Conservation (phyloP, 1,139 yeast species). For the Trichomonascaceae sp. region DNA sequence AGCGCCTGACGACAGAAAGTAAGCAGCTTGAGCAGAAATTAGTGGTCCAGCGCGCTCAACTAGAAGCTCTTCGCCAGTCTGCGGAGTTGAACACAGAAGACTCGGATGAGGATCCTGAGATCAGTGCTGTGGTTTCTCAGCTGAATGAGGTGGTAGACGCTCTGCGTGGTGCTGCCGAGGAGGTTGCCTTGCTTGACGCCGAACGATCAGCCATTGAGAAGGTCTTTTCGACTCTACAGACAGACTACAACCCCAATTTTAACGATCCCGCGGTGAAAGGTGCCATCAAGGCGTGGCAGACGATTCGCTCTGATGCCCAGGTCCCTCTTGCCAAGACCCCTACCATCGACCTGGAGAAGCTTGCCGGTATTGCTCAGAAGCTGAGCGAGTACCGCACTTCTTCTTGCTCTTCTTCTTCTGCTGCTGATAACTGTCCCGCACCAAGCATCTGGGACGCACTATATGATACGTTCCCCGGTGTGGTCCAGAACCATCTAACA, state of each 20-base stretch:
- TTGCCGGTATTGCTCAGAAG: slow-evolving; percentile 1
- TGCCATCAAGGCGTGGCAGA: slow-evolving; percentile 49
- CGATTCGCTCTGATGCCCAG: slow-evolving; percentile 11
- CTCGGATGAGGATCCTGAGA: slow-evolving; percentile 5
- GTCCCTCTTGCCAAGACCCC: slow-evolving; percentile 1
- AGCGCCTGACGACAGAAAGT: slow-evolving; percentile 11
- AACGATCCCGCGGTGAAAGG: slow-evolving; percentile 79
- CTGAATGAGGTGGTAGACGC: slow-evolving; percentile 2
- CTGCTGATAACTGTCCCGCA: no score
- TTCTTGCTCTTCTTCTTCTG: no score
- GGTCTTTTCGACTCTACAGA: slow-evolving; percentile 34
- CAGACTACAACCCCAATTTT: slow-evolving; percentile 73
- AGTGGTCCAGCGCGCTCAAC: slow-evolving; percentile 14
- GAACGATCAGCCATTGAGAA: slow-evolving; percentile 28
- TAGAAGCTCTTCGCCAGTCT: slow-evolving; percentile 3
- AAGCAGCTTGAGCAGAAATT: slow-evolving; percentile 21
- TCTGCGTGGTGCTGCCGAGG: slow-evolving; percentile 1
- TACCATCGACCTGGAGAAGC: neutral
- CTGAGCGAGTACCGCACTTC: slow-evolving; percentile 3
- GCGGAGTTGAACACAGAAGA: slow-evolving; percentile 15
- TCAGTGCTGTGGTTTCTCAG: slow-evolving; percentile 7
- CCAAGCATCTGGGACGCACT: neutral
- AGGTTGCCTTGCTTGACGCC: slow-evolving; percentile 1
- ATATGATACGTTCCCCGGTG: neutral
- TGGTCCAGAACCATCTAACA: slow-evolving; percentile 5